phyloP scores from a whole-genome alignment of 2,329 filamentous ascomycete genomes.

The Myrmaecium sp. region DNA sequence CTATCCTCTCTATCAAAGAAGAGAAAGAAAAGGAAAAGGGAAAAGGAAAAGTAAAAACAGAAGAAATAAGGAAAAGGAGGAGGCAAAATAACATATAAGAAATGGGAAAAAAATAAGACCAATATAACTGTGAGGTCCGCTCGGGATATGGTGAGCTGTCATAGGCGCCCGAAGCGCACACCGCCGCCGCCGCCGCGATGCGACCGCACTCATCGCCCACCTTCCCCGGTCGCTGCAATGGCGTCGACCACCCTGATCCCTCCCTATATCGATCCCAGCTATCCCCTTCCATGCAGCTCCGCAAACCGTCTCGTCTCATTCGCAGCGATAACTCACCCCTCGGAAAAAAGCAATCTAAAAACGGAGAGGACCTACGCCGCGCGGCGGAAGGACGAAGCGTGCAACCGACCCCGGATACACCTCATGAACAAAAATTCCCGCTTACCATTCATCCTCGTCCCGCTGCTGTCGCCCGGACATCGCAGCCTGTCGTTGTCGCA shows the following conservation, averaged over 20 bases:
- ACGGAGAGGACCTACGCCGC: background rate
- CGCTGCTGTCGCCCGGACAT: conserved; percentile 25
- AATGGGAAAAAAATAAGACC: too few species aligned
- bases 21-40: too few species aligned
- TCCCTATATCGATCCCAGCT: background rate
- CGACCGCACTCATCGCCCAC: background rate
- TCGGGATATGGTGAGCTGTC: too few species aligned
- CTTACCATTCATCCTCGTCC: conserved; percentile 23
- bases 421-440: background rate
- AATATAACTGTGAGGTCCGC: too few species aligned
- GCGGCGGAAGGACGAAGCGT: background rate
- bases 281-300: background rate
- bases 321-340: background rate
- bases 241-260: background rate
- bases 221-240: background rate
- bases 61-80: too few species aligned
- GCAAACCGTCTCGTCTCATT: background rate
- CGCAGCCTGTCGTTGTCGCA: conserved; percentile 31
- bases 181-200: too few species aligned
- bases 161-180: too few species aligned
- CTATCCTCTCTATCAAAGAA: too few species aligned
- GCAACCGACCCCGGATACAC: background rate
- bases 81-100: too few species aligned
- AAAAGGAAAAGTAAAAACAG: too few species aligned
- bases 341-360: background rate